Conservation (phyloP, 1,284 basidiomycete genomes). For the Trichosporon asahii region DNA sequence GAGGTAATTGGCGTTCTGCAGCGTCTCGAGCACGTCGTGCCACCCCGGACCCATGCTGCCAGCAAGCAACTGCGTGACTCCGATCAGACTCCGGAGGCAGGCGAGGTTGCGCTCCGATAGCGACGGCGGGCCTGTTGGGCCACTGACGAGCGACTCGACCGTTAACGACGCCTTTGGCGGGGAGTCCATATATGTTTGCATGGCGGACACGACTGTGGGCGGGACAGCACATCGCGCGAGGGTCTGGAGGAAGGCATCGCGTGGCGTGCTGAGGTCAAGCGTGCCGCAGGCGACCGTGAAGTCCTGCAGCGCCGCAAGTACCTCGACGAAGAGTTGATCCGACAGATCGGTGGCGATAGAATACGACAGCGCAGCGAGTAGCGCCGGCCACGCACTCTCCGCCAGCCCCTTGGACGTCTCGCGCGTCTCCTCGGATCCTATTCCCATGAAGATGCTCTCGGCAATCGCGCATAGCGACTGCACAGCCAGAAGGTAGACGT, state of each 20-base stretch:
- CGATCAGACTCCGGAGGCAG: slow-evolving; percentile 77
- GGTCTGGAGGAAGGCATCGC: slow-evolving; percentile 87
- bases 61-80: slow-evolving; percentile 74
- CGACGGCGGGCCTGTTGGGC: slow-evolving; percentile 59
- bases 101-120: slow-evolving; percentile 85
- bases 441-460: slow-evolving; percentile 75
- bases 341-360: slow-evolving; percentile 81
- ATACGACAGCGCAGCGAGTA: slow-evolving; percentile 84
- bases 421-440: slow-evolving; percentile 33
- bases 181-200: slow-evolving; percentile 66
- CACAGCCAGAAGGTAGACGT: slow-evolving; percentile 84
- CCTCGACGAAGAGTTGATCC: slow-evolving; percentile 64
- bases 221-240: slow-evolving; percentile 86
- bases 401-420: slow-evolving; percentile 70
- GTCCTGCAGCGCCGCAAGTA: slow-evolving; percentile 71
- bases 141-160: slow-evolving; percentile 61
- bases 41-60: slow-evolving; percentile 81
- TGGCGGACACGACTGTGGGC: slow-evolving; percentile 73
- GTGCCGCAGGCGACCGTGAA: slow-evolving; percentile 88
- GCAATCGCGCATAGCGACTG: slow-evolving; percentile 84
- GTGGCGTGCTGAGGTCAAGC: slow-evolving; percentile 73
- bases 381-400: slow-evolving; percentile 79
- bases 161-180: slow-evolving; percentile 50
- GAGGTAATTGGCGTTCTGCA: slow-evolving; percentile 91
- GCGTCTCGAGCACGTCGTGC: slow-evolving; percentile 82